Base-by-base conservation (phyloP, 192 early-diverging fungal genomes). In the Gonapodya sp. region DNA sequence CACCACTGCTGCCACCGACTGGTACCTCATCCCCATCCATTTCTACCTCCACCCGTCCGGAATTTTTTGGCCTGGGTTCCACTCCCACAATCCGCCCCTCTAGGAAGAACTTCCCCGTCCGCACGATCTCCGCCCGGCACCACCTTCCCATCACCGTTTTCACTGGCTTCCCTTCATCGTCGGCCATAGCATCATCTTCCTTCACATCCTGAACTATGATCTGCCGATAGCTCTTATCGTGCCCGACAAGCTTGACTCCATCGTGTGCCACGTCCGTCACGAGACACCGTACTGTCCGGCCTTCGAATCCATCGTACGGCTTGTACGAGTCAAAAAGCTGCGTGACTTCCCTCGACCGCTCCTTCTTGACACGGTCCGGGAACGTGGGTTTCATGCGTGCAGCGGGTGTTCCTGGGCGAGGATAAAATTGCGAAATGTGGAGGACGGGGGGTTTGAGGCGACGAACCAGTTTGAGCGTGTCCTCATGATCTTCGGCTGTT, bases 351-450 rank as follows among this genome's bases (percentile, higher is more conserved):
- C 88, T 82, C 72, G 84, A 85, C 35, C 89, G 81, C n/a, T 79
- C 79, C 81, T 91, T 91, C n/a, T 77, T 77, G 24, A 90, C 85
- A 1, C 85, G 74, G 35, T 86, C 79, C 18, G 89, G 85, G 16
- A 80, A 78, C 2, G 87, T 35, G 18, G 84, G 82, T 16, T 78
- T 82, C 82, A 91, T 84, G 30, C 87, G 82, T 14, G 90, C 89
- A 2, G 90, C 89, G 35, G 90, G 90, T 18, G 90, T 91, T 36
- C 90, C 90, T 0, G 90, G 90, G 1, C 90, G 86, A 16, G 87
- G 86, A 80, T 91, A 91, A 80, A 91, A 91, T 81, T 89, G 86
- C 30, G 86, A 87, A 33, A 91, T 91, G 78, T 91, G 90, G n/a
- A 89, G 78, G 0, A 91, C 88, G 46, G 83, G 81, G 79, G 90